Evolutionary conservation across 2,329 filamentous ascomycete species (phyloP), one percentile per base, ranked within the genome.

Genomic region (Epichloe gansuensis): DNA sequence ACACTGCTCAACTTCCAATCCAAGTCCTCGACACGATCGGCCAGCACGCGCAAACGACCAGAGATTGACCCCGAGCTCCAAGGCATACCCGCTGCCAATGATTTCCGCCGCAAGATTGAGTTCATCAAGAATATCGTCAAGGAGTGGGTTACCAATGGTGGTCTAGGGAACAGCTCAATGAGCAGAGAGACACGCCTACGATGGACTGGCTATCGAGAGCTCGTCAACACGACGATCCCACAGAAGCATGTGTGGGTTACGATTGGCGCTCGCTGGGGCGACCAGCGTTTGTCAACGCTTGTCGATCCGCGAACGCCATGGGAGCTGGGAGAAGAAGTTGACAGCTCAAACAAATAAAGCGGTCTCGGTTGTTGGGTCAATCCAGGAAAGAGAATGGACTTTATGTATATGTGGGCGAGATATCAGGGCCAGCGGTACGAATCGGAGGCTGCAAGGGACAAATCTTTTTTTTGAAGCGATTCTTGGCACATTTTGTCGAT

Each of bases 121-220:
- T 91, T 91, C 63, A 80, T 91, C 60, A 75, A 77, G 58, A 69
- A 76, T 50, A 76, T 88, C 15, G 75, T 89, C 11, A 77, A 76
- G 57, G 84, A 88, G 64, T 91, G 87, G 87, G 78, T 82, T 12
- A 61, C 65, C 52, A 83, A 85, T 59, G 82, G 81, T 3, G 87
- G 87, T 2, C 68, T 91, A 35, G 87, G 87, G 50, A 82, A 81
- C 63, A 81, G 78, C 58, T 72, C 77, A 56, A 82, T 83, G 75
- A 72, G 70, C 55, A 72, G 72, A 51, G 74, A 77, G 43, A 63
- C 68, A 11, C 72, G 81, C 15, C 68, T 82, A 28, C 72, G 77
- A 59, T 85, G 81, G 81, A 72, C 66, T 8, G 81, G 82, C 25
- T 67, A 71, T 55, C 73, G 82, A 42, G 80, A 84, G 68, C 75